Evolutionary conservation across 495 filamentous ascomycete species (phyloP), one percentile per base, ranked within the genome.

Genomic region (Hamigera avellanea): DNA sequence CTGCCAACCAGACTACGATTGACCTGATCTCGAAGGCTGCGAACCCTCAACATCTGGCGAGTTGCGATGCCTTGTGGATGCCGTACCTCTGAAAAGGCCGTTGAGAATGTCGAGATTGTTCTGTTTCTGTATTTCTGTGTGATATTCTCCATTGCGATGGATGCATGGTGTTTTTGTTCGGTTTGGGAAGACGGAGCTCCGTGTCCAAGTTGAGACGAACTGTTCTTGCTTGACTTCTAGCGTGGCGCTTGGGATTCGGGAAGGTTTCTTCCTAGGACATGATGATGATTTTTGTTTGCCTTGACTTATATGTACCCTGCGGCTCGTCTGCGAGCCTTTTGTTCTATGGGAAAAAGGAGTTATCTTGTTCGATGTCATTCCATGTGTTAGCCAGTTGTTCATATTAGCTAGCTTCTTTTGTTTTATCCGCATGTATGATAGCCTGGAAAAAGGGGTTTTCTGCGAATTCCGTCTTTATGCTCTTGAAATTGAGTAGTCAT

Each of bases 51-150:
- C 80, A 86, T 54, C 55, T 99, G 56, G 76, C 81, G 15, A 67
- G 77, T 49, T 81, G 78, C 40, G 93, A 99, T 69, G 76, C 88
- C 44, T 69, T 96, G 45, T 99, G 91, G 86, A 96, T 96, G 93
- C 80, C 82, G 9, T 99, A 93, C 66, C 61, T 96, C 41, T 98
- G 72, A 59, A 14, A 13, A 26, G n/a, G 14, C 17, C 19, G 23
- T 12, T 18, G 21, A 26, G 8, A 18, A 18, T 39, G 16, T 28
- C 35, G 36, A 14, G 35, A 29, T 43, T 35, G 39, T 44, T 39
- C 27, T 47, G 33, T 40, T 46, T 45, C 36, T 32, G 19, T 31
- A 31, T 44, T 42, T 47, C 21, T 42, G 14, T 43, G 17, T 35
- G 44, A 26, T 36, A 15, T 36, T 26, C 26, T 29, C 43, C 43